Evolutionary conservation across 495 filamentous ascomycete species (phyloP), one percentile per base, ranked within the genome.

Genomic region (Xylaria bambusicola): DNA sequence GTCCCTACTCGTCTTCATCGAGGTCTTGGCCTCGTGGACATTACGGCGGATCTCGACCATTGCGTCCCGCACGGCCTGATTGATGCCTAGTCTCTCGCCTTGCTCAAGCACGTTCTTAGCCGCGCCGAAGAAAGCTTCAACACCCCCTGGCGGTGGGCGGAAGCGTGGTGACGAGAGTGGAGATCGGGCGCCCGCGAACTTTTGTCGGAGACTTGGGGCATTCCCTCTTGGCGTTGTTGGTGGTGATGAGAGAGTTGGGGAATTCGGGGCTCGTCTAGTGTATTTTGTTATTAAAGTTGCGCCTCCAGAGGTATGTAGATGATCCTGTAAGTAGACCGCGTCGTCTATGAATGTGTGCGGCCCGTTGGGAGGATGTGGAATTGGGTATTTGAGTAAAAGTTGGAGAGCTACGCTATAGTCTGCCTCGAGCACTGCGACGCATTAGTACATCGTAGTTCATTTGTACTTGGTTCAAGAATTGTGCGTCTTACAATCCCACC

Each of bases 1-100:
- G 20, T 65, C 65, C 15, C 64, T 68, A 24, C 63, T 54, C 20
- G 62, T 58, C 38, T 70, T 71, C 49, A 65, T 59, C 18, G 70
- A 69, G n/a, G 29, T 72, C n/a, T 73, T 73, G 26, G 69, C 67
- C 47, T 81, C 78, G 15, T 78, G 74, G 36, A 80, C 70, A 51
- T 80, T 80, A 48, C 73, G 74, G 12, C 73, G 71, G 46, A 93
- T 89, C 75, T 97, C 92, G 13, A 82, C 90, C 55, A 96, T 84
- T 4, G 94, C 93, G 59, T 93, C 92, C 18, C 93, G 86, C 10
- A 98, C 88, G 10, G 91, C 92, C 72, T 92, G 91, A 61, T 92
- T 92, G 29, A 98, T 87, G 3, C 93, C 92, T 72, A 93, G 90
- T 56, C 86, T 84, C 67, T 97, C 93, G 40, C 93, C 86, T 8